phyloP scores from a whole-genome alignment of 228 moss, liverwort and hornwort genomes.

The Sphagnum magellanicum region DNA sequence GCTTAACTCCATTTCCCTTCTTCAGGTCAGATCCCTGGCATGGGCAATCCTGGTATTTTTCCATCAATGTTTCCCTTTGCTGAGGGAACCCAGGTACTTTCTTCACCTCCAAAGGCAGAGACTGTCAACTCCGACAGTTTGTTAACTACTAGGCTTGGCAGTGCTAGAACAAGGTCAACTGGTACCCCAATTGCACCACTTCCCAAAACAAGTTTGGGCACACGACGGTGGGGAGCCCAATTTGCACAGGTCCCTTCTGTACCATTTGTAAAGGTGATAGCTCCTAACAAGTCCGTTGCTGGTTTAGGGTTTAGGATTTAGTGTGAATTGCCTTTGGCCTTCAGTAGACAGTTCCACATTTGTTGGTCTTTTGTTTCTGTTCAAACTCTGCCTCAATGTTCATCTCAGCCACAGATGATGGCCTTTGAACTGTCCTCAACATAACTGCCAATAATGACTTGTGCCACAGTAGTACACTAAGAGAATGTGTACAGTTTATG shows the following conservation, averaged over 20 bases:
- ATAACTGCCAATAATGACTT: too few relatives aligned
- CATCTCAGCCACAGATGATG: too few relatives aligned
- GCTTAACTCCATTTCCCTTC: background rate
- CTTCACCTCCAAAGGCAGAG: too few relatives aligned
- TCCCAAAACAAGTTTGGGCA: background rate
- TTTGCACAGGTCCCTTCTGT: background rate
- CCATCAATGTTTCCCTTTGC: conserved; percentile 91
- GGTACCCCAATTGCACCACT: conserved; percentile 6
- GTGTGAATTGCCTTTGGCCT: too few relatives aligned
- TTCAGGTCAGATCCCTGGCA: conserved; percentile 81
- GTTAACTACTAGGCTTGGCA: background rate
- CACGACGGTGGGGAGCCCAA: conserved; percentile 1
- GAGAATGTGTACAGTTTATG: too few relatives aligned
- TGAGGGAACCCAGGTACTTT: conserved; percentile 86
- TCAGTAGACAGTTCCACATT: too few relatives aligned
- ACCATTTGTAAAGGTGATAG: conserved; percentile 5
- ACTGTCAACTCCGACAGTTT: too few relatives aligned
- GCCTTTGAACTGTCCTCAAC: too few relatives aligned
- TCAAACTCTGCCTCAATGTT: too few relatives aligned
- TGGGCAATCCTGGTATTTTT: conserved; percentile 72
- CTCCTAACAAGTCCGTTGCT: background rate
- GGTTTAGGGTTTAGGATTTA: too few relatives aligned
- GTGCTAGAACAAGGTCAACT: background rate
- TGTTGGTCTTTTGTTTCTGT: too few relatives aligned
- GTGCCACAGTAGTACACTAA: too few relatives aligned